phyloP scores from a whole-genome alignment of 2,329 filamentous ascomycete genomes.

The Pseudofabraea citricarpa region DNA sequence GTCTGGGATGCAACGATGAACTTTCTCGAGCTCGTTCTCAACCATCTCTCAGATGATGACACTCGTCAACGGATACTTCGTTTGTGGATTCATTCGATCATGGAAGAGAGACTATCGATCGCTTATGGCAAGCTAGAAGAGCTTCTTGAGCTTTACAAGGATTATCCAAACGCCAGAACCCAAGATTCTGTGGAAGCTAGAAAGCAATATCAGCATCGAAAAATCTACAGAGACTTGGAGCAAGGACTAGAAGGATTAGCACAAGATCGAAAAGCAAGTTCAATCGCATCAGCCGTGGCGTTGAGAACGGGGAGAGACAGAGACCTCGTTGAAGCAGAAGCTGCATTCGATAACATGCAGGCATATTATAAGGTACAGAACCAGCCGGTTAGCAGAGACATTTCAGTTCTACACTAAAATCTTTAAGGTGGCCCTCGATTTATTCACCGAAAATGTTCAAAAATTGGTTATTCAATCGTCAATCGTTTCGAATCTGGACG shows the following conservation, averaged over 20 bases:
- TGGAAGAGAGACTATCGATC: constrained; percentile 9
- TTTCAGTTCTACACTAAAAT: background rate
- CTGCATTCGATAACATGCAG: constrained; percentile 12
- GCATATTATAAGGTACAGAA: constrained; percentile 14
- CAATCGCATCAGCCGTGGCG: background rate
- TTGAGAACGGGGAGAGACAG: constrained; percentile 6
- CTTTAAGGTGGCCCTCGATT: constrained; percentile 10
- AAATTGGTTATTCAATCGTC: constrained; percentile 10
- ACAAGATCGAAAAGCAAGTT: constrained; percentile 5
- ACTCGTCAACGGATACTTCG: constrained; percentile 3
- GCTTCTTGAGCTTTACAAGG: constrained; percentile 14
- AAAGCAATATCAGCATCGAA: constrained; percentile 6
- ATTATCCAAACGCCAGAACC: constrained; percentile 13
- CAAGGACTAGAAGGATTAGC: background rate
- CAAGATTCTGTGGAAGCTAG: constrained; percentile 9
- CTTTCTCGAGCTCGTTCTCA: constrained; percentile 10
- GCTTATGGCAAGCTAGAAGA: constrained; percentile 13
- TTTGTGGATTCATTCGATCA: constrained; percentile 6
- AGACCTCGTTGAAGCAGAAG: constrained; percentile 11
- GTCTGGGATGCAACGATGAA: constrained; percentile 9
- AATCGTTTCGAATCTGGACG: constrained; percentile 13
- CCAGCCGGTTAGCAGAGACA: background rate
- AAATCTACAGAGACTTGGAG: constrained; percentile 3
- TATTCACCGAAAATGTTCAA: constrained; percentile 15
- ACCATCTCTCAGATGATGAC: constrained; percentile 7